A percentile compares a stretch with the other conserved stretches of the same genome.
These are phyloP conservation scores for Talaromyces liani DNA, from an alignment of 495 filamentous ascomycete species.

Conservation along the genomic window DNA sequence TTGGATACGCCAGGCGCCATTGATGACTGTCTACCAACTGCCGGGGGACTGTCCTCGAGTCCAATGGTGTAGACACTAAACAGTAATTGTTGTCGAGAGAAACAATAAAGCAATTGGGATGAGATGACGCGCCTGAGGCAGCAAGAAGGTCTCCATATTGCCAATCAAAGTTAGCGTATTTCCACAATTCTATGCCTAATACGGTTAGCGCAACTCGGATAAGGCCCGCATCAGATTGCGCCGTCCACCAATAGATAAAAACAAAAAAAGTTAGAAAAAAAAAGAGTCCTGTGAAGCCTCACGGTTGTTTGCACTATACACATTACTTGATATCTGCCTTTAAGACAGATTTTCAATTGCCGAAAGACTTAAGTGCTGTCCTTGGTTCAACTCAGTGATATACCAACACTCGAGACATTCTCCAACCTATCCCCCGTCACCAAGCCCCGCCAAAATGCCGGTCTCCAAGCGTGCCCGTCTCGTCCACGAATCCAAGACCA, in stretches of 20 bases:
- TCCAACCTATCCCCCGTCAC: neutral
- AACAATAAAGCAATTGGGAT: neutral
- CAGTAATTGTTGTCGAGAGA: neutral
- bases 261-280: neutral
- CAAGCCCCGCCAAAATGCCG: conserved; percentile 59
- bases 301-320: neutral
- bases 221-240: neutral
- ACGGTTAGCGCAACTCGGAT: neutral
- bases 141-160: conserved; percentile 1
- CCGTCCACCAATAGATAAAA: neutral
- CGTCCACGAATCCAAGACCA: conserved; percentile 79
- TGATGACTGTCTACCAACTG: neutral
- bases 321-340: neutral
- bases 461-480: conserved; percentile 89
- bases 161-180: neutral
- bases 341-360: neutral
- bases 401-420: neutral
- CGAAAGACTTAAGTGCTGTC: neutral
- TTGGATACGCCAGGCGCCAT: neutral
- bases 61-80: neutral
- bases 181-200: neutral
- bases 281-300: neutral
- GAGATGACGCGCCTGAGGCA: conserved; percentile 5
- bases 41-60: neutral
- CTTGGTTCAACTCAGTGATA: neutral